phyloP scores from a whole-genome alignment of 2,329 filamentous ascomycete species.

The Trichophyton schoenleinii region DNA sequence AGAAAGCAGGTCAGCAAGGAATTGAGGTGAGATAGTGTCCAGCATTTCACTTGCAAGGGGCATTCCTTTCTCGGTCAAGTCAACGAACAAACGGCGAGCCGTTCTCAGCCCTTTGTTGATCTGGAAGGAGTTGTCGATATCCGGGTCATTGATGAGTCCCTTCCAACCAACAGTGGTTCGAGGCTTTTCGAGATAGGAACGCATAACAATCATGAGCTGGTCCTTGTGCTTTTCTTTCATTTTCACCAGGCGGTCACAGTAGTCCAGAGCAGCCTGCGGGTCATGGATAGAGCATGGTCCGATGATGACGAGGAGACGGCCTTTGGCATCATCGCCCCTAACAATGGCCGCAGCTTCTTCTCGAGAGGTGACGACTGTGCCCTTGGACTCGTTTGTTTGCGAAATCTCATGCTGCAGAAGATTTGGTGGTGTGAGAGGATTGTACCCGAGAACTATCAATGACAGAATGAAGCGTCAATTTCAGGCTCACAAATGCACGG shows the following conservation, averaged over 20 bases:
- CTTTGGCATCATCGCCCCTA: conserved; percentile 44
- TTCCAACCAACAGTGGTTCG: conserved; percentile 98
- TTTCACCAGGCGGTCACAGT: conserved; percentile 64
- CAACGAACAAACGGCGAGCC: conserved; percentile 84
- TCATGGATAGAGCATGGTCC: conserved; percentile 98
- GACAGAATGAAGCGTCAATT: conserved; percentile 4
- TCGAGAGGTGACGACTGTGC: conserved; percentile 47
- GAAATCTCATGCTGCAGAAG: conserved; percentile 89
- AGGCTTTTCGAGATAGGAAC: conserved; percentile 97
- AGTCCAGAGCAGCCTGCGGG: conserved; percentile 74
- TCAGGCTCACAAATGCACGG: neutral
- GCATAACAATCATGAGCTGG: conserved; percentile 90
- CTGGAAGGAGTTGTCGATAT: conserved; percentile 92
- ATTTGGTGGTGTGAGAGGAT: conserved; percentile 82
- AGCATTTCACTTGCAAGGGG: conserved; percentile 97
- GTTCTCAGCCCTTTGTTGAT: conserved; percentile 97
- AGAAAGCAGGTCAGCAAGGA: conserved; percentile 88
- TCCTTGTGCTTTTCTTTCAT: conserved; percentile 69
- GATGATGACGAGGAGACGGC: conserved; percentile 85
- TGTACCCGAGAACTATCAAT: conserved; percentile 65
- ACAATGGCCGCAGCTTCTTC: conserved; percentile 50
- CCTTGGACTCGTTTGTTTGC: conserved; percentile 29
- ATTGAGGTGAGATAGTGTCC: conserved; percentile 96
- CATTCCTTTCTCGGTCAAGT: conserved; percentile 76
- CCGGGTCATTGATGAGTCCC: conserved; percentile 95